phyloP scores from a whole-genome alignment of 441 rosid species.

The Cnidoscolus chayamansa region DNA sequence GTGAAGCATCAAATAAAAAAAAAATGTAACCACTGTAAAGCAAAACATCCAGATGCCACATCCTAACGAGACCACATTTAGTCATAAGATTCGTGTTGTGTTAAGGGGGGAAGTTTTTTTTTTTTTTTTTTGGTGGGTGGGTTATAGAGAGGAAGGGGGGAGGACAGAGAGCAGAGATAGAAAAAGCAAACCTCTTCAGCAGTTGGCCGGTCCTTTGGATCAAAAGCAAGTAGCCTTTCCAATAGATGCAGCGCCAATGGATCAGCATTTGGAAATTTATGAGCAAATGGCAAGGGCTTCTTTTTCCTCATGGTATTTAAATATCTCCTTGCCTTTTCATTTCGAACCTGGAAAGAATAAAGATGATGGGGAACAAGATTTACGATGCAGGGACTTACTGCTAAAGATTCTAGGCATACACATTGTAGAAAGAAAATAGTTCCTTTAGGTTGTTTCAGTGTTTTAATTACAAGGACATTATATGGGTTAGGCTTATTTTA shows the following conservation, averaged over 20 bases:
- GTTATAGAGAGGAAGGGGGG: too few species aligned
- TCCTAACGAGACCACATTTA: neutral
- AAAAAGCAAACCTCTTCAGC: conserved; percentile 69
- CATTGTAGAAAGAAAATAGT: too few species aligned
- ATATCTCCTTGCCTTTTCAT: conserved; percentile 92
- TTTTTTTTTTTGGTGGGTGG: too few species aligned
- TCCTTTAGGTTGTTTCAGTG: too few species aligned
- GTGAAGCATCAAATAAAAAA: conserved; percentile 8
- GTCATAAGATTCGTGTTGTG: neutral
- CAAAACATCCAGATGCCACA: neutral
- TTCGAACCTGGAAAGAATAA: conserved; percentile 59
- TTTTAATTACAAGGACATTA: too few species aligned
- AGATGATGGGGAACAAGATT: neutral
- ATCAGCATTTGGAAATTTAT: conserved; percentile 81
- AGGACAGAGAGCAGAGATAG: too few species aligned
- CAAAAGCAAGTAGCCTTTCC: conserved; percentile 86
- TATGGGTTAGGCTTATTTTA: too few species aligned
- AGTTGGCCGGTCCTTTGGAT: conserved; percentile 86
- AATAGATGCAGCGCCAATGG: conserved; percentile 68
- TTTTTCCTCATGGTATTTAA: conserved; percentile 94
- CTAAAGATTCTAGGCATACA: too few species aligned
- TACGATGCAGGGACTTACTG: neutral
- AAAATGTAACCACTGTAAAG: conserved; percentile 2
- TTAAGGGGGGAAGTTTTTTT: neutral
- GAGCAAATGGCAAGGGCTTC: conserved; percentile 60